phyloP scores from a whole-genome alignment of 2,329 filamentous ascomycete species.

The Ramularia endophylla region DNA sequence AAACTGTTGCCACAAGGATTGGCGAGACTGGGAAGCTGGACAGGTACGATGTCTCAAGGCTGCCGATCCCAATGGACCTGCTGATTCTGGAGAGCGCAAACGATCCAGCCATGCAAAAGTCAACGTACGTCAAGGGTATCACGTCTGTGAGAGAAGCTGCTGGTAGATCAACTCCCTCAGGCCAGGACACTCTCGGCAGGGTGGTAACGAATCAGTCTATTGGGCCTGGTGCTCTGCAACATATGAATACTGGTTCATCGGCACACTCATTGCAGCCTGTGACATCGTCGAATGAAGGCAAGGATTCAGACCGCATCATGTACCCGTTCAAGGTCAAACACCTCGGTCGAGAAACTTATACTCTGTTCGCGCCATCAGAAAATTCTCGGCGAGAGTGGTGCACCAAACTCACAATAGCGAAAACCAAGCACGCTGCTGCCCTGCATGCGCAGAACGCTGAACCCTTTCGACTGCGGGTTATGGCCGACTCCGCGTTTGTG shows the following conservation, averaged over 20 bases:
- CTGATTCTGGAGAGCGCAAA: slow-evolving; percentile 87
- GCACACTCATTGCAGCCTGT: slow-evolving; percentile 40
- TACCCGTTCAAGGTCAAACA: slow-evolving; percentile 97
- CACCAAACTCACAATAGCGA: slow-evolving; percentile 86
- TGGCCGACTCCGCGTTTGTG: slow-evolving; percentile 87
- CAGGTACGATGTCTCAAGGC: slow-evolving; percentile 85
- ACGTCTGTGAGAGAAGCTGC: slow-evolving; percentile 59
- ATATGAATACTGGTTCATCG: slow-evolving; percentile 63
- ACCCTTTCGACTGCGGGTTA: slow-evolving; percentile 84
- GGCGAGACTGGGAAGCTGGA: slow-evolving; percentile 68
- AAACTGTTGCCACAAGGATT: slow-evolving; percentile 62
- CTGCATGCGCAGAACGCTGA: slow-evolving; percentile 90
- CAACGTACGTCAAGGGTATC: slow-evolving; percentile 60
- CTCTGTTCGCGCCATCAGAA: slow-evolving; percentile 73
- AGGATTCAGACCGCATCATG: slow-evolving; percentile 71
- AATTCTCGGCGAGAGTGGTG: slow-evolving; percentile 83
- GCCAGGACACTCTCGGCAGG: slow-evolving; percentile 45
- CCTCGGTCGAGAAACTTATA: slow-evolving; percentile 88
- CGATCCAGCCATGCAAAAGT: slow-evolving; percentile 83
- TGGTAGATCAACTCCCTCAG: slow-evolving; percentile 18
- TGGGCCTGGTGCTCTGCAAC: slow-evolving; percentile 53
- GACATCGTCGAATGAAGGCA: slow-evolving; percentile 48
- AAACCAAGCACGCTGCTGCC: slow-evolving; percentile 85
- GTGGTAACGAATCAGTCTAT: slow-evolving; percentile 33
- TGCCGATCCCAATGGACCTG: slow-evolving; percentile 95